phyloP scores from a whole-genome alignment of 129 eudicot genomes.

The Helianthus tuberosus region DNA sequence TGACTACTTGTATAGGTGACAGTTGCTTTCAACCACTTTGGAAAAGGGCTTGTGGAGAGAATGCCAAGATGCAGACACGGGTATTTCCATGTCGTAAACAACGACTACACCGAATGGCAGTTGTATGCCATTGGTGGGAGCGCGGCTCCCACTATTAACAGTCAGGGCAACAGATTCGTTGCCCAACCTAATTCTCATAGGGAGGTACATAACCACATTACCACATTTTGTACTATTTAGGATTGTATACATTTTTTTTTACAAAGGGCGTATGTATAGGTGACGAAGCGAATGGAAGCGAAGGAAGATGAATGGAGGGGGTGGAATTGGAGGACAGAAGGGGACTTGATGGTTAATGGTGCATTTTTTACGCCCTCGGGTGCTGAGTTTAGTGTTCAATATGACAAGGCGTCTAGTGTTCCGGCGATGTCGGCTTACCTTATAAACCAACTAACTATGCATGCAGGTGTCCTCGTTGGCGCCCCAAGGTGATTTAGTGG shows the following conservation, averaged over 20 bases:
- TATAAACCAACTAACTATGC: slow-evolving; percentile 77
- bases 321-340: slow-evolving; percentile 93
- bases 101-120: slow-evolving; percentile 81
- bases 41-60: slow-evolving; percentile 70
- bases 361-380: slow-evolving; percentile 97
- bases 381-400: slow-evolving; percentile 49
- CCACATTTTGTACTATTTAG: background rate
- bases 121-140: slow-evolving; percentile 97
- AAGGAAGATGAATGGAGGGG: slow-evolving; percentile 66
- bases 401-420: slow-evolving; percentile 60
- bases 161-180: slow-evolving; percentile 89
- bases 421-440: slow-evolving; percentile 73
- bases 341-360: slow-evolving; percentile 84
- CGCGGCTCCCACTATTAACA: slow-evolving; percentile 86
- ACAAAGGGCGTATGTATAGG: slow-evolving; percentile 40
- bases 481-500: slow-evolving; percentile 53
- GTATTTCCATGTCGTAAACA: slow-evolving; percentile 92
- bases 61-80: slow-evolving; percentile 94
- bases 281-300: slow-evolving; percentile 76
- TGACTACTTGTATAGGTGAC: slow-evolving; percentile 56
- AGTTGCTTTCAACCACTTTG: slow-evolving; percentile 85
- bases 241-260: background rate
- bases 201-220: slow-evolving; percentile 76
- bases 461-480: slow-evolving; percentile 73
- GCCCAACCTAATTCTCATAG: slow-evolving; percentile 62